A percentile compares a stretch with the other conserved stretches of the same genome.
Conservation (phyloP, 129 eudicot species). For the Kitagawia praeruptora region DNA sequence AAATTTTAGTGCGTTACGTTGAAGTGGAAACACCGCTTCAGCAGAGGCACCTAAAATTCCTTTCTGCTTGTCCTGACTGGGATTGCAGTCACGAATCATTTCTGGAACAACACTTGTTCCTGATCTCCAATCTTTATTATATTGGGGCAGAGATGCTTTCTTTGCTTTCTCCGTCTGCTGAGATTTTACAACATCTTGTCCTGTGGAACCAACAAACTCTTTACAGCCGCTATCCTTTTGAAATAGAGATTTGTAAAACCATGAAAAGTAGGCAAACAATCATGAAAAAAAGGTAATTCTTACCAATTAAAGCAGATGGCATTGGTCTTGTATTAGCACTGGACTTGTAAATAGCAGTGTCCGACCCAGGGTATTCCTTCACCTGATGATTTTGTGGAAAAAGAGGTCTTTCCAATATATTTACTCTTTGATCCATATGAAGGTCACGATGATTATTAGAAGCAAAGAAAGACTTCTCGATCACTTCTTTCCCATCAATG, state of each 20-base stretch:
- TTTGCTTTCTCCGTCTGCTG: conserved; percentile 27
- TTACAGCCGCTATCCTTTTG: conserved; percentile 16
- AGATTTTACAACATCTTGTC: conserved; percentile 24
- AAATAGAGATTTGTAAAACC: conserved; percentile 7
- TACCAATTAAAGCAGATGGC: conserved; percentile 17
- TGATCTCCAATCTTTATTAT: conserved; percentile 15
- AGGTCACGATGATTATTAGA: conserved; percentile 30
- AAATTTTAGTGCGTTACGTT: conserved; percentile 14
- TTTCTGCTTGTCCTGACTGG: conserved; percentile 14
- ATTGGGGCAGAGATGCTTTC: conserved; percentile 5
- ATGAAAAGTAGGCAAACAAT: neutral
- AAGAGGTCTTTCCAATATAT: conserved; percentile 13
- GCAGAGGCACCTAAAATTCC: conserved; percentile 3
- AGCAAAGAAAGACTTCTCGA: conserved; percentile 31
- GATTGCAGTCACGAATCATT: neutral
- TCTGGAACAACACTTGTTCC: conserved; percentile 7
- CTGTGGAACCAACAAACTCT: conserved; percentile 16
- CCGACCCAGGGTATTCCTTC: conserved; percentile 14
- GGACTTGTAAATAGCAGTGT: conserved; percentile 12
- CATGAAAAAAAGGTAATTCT: neutral
- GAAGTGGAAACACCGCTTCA: conserved; percentile 3
- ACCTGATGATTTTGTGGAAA: conserved; percentile 15
- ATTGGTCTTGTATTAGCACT: conserved; percentile 18
- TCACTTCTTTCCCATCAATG: conserved; percentile 16
- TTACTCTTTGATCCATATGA: conserved; percentile 14